Percentiles rank a stretch among this genome's conserved stretches.
These are phyloP conservation scores for Agarophyton chilense DNA, from an alignment of 23 red algal genomes.

Conservation along the genomic window DNA sequence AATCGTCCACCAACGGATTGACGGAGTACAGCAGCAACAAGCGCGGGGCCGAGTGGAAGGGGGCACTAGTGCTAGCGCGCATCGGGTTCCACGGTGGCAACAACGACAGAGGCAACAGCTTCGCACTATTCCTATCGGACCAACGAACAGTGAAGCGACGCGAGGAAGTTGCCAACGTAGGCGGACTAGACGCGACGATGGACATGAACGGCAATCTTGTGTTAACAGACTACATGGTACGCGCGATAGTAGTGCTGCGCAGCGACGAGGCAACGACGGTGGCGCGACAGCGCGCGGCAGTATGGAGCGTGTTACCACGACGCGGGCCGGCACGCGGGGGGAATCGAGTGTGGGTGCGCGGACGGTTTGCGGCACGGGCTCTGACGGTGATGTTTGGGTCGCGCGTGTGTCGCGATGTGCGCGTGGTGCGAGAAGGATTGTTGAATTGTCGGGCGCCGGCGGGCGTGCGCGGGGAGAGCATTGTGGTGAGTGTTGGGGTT, in stretches of 20 bases:
- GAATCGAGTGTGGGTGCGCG: slow-evolving; percentile 50
- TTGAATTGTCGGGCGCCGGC: slow-evolving; percentile 13
- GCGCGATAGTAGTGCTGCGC: slow-evolving; percentile 39
- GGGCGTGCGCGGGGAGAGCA: neutral
- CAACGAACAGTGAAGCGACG: neutral
- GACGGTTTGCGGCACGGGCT: slow-evolving; percentile 8
- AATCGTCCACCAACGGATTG: slow-evolving; percentile 62
- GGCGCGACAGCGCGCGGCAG: neutral
- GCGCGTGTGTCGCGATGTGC: slow-evolving; percentile 27
- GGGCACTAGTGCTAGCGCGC: slow-evolving; percentile 48
- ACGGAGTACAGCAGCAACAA: slow-evolving; percentile 51
- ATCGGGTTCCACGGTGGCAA: slow-evolving; percentile 48
- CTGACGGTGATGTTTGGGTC: slow-evolving; percentile 34
- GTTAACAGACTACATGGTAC: slow-evolving; percentile 57
- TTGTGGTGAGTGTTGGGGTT: slow-evolving; percentile 23
- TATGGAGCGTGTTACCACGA: slow-evolving; percentile 42
- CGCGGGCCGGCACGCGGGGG: slow-evolving; percentile 54
- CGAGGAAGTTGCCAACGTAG: slow-evolving; percentile 32
- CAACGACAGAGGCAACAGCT: slow-evolving; percentile 43
- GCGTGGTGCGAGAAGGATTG: slow-evolving; percentile 1
- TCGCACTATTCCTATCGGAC: slow-evolving; percentile 33
- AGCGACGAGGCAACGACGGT: neutral
- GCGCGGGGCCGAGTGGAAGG: slow-evolving; percentile 38
- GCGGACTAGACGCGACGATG: slow-evolving; percentile 51
- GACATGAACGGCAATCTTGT: slow-evolving; percentile 46